A percentile compares a stretch with the other conserved stretches of the same genome.
phyloP scores from a whole-genome alignment of 495 filamentous ascomycete genomes.

The Penicillium tannophilum region DNA sequence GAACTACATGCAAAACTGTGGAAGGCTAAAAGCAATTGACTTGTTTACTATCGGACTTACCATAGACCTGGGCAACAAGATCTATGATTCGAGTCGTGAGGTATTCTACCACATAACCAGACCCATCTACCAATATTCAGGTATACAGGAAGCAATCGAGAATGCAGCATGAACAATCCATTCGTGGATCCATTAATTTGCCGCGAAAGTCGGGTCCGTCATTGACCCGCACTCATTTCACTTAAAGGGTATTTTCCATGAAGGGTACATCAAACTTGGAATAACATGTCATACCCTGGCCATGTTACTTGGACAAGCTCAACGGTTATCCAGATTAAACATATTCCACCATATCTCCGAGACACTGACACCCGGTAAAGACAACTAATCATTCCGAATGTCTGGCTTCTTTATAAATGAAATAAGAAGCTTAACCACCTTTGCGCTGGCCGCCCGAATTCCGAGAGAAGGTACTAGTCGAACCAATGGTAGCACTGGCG shows the following conservation, averaged over 20 bases:
- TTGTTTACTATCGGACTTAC: conserved; percentile 9
- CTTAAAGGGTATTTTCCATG: conserved; percentile 23
- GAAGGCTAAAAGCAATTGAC: conserved; percentile 15
- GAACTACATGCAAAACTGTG: background rate
- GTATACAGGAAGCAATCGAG: background rate
- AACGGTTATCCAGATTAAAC: conserved; percentile 10
- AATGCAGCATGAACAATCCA: background rate
- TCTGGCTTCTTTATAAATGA: background rate
- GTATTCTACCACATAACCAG: background rate
- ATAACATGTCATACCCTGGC: conserved; percentile 3
- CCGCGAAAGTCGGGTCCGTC: background rate
- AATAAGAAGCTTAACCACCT: conserved; percentile 23
- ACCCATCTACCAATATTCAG: background rate
- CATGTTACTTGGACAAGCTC: conserved; percentile 11
- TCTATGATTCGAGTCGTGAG: background rate
- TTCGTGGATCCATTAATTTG: background rate
- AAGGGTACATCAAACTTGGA: conserved; percentile 12
- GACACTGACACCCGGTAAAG: background rate
- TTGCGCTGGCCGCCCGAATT: conserved; percentile 31
- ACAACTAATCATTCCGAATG: background rate
- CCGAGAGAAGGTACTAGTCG: conserved; percentile 37
- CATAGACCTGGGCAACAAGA: conserved; percentile 6
- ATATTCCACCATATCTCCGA: conserved; percentile 9
- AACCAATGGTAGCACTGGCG: conserved; percentile 46
- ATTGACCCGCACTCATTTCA: conserved; percentile 2